Evolutionary conservation across 73 alveolate genomes (phyloP), one percentile per base, ranked within the genome.

Genomic region (Uronychia binucleata): DNA sequence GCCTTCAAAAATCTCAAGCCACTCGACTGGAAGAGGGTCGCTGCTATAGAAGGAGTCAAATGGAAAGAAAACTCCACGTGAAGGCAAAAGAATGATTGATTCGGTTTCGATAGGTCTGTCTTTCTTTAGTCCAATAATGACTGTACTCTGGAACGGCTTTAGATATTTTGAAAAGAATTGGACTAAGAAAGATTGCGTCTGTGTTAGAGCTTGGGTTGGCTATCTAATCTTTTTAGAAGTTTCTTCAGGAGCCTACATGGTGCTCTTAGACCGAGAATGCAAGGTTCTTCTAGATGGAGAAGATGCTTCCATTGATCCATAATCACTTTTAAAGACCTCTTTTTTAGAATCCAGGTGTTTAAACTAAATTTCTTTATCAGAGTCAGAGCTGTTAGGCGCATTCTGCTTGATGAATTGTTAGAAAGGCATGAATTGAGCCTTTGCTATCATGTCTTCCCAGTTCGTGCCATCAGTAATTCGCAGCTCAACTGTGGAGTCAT

Each of bases 11-110:
- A 46, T 46, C 67, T 87, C 93, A 0, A 87, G 85, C 93, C 93
- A 87, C 33, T 87, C 93, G n/a, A 87, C 25, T 0, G 93, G 93
- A 27, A 87, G 57, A 0, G 93, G 88, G 34, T 87, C 86, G 31
- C 93, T 59, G 75, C 77, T 87, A 35, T 57, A 87, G 59, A 80
- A 87, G 25, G 81, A 59, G 34, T 87, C 74, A 60, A 75, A 75
- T 14, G 93, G 93, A 28, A 87, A 84, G 74, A 57, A 87, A 26
- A 87, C 91, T 74, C 83, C 88, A 57, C 81, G 84, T 30, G 75
- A 78, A 28, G 81, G 79, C 34, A 84, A 77, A 1, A 91, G 79
- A 78, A 75, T 86, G 33, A 91, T 33, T 33, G 79, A 84, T 26
- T 87, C 88, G 25, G 91, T 91, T 57, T 91, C 77, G 26, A 77